Conservation (phyloP, 2,329 filamentous ascomycete species). For the Ceratocystis papillata region DNA sequence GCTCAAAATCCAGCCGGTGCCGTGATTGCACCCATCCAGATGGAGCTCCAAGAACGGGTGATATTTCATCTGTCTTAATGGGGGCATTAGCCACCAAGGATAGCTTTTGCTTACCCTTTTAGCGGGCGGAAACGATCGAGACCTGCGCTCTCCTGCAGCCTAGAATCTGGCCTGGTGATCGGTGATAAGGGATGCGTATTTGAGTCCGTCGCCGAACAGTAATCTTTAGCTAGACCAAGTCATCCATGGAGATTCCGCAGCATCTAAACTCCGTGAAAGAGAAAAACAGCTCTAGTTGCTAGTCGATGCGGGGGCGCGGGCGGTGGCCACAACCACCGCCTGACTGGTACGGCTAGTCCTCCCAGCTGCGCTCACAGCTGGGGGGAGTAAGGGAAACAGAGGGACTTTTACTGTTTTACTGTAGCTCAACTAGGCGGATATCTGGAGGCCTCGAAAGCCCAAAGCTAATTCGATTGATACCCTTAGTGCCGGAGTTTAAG, state of each 20-base stretch:
- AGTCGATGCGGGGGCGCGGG: not conserved
- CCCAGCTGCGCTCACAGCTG: not conserved
- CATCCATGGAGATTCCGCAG: too few relatives aligned
- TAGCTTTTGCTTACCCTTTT: too few relatives aligned
- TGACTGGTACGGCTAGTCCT: not conserved
- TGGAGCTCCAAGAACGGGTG: too few relatives aligned
- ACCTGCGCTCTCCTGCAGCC: not conserved
- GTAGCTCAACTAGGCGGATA: not conserved
- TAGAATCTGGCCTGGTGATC: too few relatives aligned
- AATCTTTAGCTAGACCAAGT: not conserved
- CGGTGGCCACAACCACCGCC: not conserved
- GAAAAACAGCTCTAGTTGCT: not conserved
- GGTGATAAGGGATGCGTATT: not conserved
- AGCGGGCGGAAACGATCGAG: not conserved
- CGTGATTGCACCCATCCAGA: too few relatives aligned
- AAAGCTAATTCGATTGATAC: too few relatives aligned
- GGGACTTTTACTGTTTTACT: not conserved
- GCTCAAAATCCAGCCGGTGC: not conserved
- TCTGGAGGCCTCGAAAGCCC: not conserved
- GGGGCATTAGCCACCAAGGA: too few relatives aligned
- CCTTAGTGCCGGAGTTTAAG: not conserved
- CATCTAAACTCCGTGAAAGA: not conserved
- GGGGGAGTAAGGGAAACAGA: not conserved
- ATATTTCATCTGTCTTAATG: too few relatives aligned
- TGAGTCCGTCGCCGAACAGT: not conserved